Percentiles rank a stretch among this genome's conserved stretches.
These are phyloP conservation scores for Pseudocercospora cruenta DNA, from an alignment of 2,329 filamentous ascomycete genomes.

Conservation along the genomic window DNA sequence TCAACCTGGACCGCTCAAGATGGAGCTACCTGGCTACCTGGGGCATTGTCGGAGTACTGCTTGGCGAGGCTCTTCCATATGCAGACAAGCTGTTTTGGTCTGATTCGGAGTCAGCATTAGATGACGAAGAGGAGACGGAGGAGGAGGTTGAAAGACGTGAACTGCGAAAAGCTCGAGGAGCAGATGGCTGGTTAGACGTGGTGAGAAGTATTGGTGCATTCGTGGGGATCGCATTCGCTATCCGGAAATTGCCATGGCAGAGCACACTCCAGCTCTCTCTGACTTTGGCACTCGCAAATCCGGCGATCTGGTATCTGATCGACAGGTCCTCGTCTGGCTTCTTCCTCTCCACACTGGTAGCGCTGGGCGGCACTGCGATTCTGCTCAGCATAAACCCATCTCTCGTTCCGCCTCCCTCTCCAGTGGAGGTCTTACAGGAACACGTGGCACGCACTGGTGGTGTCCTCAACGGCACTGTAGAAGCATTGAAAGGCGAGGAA, in stretches of 20 bases:
- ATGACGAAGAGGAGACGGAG: slow-evolving; percentile 28
- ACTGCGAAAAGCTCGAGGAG: slow-evolving; percentile 18
- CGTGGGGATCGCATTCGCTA: slow-evolving; percentile 75
- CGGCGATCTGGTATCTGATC: slow-evolving; percentile 93
- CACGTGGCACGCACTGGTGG: slow-evolving; percentile 21
- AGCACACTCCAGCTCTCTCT: slow-evolving; percentile 92
- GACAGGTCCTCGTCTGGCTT: slow-evolving; percentile 88
- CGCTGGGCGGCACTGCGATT: slow-evolving; percentile 71
- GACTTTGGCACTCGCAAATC: slow-evolving; percentile 87
- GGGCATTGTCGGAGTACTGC: slow-evolving; percentile 75
- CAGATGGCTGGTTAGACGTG: slow-evolving; percentile 67
- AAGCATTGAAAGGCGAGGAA: slow-evolving; percentile 25
- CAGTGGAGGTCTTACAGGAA: slow-evolving; percentile 39
- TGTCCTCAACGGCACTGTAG: slow-evolving; percentile 28
- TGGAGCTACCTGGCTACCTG: slow-evolving; percentile 77
- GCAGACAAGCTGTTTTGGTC: slow-evolving; percentile 75
- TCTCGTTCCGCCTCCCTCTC: slow-evolving; percentile 71
- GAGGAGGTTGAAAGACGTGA: slow-evolving; percentile 17
- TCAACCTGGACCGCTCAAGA: slow-evolving; percentile 58
- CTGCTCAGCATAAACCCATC: slow-evolving; percentile 76
- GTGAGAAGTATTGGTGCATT: slow-evolving; percentile 72
- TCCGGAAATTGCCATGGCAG: slow-evolving; percentile 89
- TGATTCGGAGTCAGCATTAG: slow-evolving; percentile 47
- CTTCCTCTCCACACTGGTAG: slow-evolving; percentile 73
- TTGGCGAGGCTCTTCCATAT: slow-evolving; percentile 82